Evolutionary conservation across 192 early-diverging fungal genomes (phyloP).

Genomic region (Coemansia sp.): DNA sequence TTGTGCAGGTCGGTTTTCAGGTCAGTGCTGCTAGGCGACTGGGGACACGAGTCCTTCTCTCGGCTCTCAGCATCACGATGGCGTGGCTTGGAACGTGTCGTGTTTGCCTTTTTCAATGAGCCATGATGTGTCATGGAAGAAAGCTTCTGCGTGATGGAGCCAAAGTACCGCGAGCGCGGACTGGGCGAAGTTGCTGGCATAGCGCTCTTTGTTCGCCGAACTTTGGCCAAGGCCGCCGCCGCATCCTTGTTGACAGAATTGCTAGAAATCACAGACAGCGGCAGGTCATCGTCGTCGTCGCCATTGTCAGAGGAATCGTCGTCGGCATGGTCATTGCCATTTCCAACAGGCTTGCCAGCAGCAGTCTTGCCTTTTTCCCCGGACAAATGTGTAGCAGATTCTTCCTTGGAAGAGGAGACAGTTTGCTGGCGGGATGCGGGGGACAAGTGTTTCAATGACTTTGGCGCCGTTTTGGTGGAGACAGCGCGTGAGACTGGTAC

Average conservation of each 20-base stretch:
- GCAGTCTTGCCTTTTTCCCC: background rate
- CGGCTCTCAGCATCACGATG: background rate
- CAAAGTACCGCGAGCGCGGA: slow-evolving; percentile 11
- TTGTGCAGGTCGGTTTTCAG: background rate
- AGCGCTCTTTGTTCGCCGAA: slow-evolving; percentile 43
- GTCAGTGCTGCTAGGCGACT: background rate
- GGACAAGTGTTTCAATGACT: background rate
- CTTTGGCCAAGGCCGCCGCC: slow-evolving; percentile 5
- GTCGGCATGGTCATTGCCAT: slow-evolving; percentile 28
- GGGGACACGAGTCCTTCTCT: background rate
- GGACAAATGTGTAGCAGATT: background rate
- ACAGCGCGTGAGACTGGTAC: slow-evolving; percentile 11
- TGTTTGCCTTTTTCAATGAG: slow-evolving; percentile 4
- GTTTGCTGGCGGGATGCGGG: background rate
- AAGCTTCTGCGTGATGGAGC: background rate
- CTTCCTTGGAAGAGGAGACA: background rate
- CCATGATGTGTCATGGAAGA: slow-evolving; percentile 2
- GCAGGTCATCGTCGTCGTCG: slow-evolving; percentile 38
- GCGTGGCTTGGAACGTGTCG: background rate
- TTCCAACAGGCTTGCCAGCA: slow-evolving; percentile 1
- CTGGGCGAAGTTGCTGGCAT: slow-evolving; percentile 17
- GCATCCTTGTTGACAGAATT: slow-evolving; percentile 22
- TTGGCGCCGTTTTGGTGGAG: slow-evolving; percentile 1
- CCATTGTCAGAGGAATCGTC: slow-evolving; percentile 6
- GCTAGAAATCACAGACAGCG: slow-evolving; percentile 44